A percentile compares a stretch with the other conserved stretches of the same genome.
These are phyloP conservation scores for Sugiyamaella xylanicola DNA, from an alignment of 1,139 yeast genomes.

Conservation along the genomic window DNA sequence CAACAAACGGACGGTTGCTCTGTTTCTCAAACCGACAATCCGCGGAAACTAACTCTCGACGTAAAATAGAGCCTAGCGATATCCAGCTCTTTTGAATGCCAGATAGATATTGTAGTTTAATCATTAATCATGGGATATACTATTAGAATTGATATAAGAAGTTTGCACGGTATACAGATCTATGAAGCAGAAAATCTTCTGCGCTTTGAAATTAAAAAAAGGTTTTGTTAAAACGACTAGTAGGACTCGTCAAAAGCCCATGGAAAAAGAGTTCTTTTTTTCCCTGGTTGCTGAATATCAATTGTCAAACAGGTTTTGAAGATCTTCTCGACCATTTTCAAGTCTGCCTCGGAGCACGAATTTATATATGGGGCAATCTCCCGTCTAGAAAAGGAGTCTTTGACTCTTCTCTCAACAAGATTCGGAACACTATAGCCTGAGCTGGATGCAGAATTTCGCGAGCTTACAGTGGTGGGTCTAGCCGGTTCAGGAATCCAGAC, in stretches of 20 bases:
- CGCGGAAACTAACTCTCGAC: too few relatives aligned
- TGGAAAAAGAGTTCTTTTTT: constrained; percentile 17
- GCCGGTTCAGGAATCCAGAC: constrained; percentile 22
- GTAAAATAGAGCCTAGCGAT: too few relatives aligned
- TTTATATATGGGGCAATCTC: constrained; percentile 5
- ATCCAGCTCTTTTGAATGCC: too few relatives aligned
- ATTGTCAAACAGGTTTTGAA: constrained; percentile 20
- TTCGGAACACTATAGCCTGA: constrained; percentile 10
- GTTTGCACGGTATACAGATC: too few relatives aligned
- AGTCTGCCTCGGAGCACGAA: constrained; percentile 1
- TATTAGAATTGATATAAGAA: too few relatives aligned
- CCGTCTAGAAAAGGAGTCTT: constrained; percentile 10
- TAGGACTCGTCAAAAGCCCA: constrained; percentile 12
- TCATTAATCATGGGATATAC: too few relatives aligned
- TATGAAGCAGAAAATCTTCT: too few relatives aligned
- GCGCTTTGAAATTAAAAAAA: too few relatives aligned
- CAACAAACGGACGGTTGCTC: too few relatives aligned
- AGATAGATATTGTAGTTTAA: background rate
- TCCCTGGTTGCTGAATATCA: constrained; percentile 23
- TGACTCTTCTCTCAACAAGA: constrained; percentile 16
- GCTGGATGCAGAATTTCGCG: constrained; percentile 11
- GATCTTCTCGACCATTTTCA: constrained; percentile 18
- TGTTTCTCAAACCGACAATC: too few relatives aligned
- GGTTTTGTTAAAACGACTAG: too few relatives aligned
- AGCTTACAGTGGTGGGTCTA: constrained; percentile 9